Conservation (phyloP, 2,329 filamentous ascomycete genomes). For the Tolypocladium tundrense region DNA sequence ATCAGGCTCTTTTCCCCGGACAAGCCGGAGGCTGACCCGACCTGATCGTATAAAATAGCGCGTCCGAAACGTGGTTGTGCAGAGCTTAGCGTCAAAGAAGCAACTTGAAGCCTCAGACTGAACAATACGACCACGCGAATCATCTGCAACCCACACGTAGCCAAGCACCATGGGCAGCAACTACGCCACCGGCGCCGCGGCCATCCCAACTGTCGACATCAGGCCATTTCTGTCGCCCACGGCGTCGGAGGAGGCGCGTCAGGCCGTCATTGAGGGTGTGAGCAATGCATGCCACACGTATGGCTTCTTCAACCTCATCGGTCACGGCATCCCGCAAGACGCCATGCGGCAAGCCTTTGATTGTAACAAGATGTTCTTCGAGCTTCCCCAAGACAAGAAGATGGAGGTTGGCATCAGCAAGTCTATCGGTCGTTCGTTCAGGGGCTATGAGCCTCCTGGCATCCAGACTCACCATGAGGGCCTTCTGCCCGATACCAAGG, state of each 20-base stretch:
- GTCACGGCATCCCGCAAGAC: constrained; percentile 15
- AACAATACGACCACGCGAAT: too few species aligned
- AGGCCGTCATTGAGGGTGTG: constrained; percentile 13
- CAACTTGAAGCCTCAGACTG: too few species aligned
- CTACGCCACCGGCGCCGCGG: not conserved
- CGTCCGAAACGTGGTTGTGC: too few species aligned
- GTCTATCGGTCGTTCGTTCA: constrained; percentile 16
- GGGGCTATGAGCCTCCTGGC: constrained; percentile 16
- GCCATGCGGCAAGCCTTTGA: constrained; percentile 9
- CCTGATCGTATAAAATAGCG: too few species aligned
- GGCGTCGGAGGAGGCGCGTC: constrained; percentile 9
- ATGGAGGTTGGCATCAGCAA: constrained; percentile 16
- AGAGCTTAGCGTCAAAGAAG: too few species aligned
- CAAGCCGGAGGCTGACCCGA: too few species aligned
- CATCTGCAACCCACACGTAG: too few species aligned
- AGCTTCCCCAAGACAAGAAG: constrained; percentile 12
- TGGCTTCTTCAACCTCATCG: constrained; percentile 20
- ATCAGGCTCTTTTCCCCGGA: too few species aligned
- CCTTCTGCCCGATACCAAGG: constrained; percentile 13
- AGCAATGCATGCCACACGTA: constrained; percentile 16
- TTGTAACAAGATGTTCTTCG: constrained; percentile 14
- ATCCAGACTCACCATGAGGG: constrained; percentile 18
- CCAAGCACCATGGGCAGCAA: not conserved
- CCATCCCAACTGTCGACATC: constrained; percentile 18
- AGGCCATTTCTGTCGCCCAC: constrained; percentile 11